A percentile compares a stretch with the other conserved stretches of the same genome.
These are phyloP conservation scores for Kurtzmaniella fragi DNA, from an alignment of 805 yeast genomes.

Conservation along the genomic window DNA sequence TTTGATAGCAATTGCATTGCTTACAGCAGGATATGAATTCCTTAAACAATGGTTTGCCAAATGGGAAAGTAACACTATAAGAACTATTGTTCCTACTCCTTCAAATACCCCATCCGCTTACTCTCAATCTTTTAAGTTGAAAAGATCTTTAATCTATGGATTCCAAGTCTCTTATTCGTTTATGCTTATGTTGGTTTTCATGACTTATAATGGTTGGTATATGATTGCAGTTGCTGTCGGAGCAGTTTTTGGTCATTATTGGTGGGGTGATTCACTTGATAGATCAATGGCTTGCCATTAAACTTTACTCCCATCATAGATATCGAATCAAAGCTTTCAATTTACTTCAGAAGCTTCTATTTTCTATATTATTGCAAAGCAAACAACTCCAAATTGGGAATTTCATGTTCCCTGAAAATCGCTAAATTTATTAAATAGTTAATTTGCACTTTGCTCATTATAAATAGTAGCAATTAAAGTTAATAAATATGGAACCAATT, in stretches of 20 bases:
- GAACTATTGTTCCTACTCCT: slow-evolving; percentile 4
- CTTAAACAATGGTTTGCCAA: slow-evolving; percentile 25
- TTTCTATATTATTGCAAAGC: too few relatives aligned
- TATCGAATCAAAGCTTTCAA: too few relatives aligned
- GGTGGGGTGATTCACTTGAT: slow-evolving; percentile 42
- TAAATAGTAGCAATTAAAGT: neutral
- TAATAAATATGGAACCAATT: neutral
- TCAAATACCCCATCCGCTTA: slow-evolving; percentile 6
- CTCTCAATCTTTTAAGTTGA: slow-evolving; percentile 14
- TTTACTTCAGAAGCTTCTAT: too few relatives aligned
- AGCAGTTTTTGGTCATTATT: slow-evolving; percentile 62
- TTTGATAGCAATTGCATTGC: slow-evolving; percentile 39
- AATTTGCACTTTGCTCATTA: neutral
- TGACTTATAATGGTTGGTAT: slow-evolving; percentile 85
- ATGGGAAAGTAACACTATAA: slow-evolving; percentile 20
- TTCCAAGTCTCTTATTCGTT: slow-evolving; percentile 66
- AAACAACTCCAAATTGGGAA: too few relatives aligned
- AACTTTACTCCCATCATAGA: too few relatives aligned
- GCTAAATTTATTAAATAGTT: neutral
- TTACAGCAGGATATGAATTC: slow-evolving; percentile 61
- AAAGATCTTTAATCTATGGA: slow-evolving; percentile 49
- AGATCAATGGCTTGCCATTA: slow-evolving; percentile 32
- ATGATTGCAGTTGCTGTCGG: slow-evolving; percentile 72
- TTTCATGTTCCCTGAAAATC: neutral
- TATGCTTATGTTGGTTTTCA: slow-evolving; percentile 71